phyloP scores from a whole-genome alignment of 1,284 basidiomycete species.

The Retiboletus flavoniger region DNA sequence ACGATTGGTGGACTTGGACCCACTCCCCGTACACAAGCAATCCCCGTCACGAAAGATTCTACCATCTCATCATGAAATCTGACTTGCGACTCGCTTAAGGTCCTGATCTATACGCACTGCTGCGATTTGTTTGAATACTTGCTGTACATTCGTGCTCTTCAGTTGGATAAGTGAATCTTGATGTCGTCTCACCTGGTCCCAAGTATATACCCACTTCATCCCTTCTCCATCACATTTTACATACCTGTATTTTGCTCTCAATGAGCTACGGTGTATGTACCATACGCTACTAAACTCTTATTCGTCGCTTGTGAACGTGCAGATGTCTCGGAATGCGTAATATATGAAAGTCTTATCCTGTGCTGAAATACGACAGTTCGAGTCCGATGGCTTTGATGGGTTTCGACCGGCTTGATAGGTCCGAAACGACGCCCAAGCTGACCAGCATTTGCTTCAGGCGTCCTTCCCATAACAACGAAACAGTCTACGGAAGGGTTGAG shows the following conservation, averaged over 20 bases:
- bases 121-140: constrained; percentile 15
- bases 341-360: constrained; percentile 43
- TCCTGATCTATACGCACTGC: constrained; percentile 13
- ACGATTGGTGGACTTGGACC: constrained; percentile 49
- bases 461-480: constrained; percentile 93
- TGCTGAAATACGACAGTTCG: constrained; percentile 90
- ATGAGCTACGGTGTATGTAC: constrained; percentile 21
- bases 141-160: constrained; percentile 14
- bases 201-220: constrained; percentile 27
- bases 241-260: constrained; percentile 25
- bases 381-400: constrained; percentile 87
- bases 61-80: constrained; percentile 25
- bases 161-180: constrained; percentile 23
- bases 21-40: constrained; percentile 27
- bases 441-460: constrained; percentile 88
- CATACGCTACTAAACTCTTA: constrained; percentile 20
- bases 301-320: constrained; percentile 5
- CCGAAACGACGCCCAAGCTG: constrained; percentile 84
- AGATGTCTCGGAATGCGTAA: neutral
- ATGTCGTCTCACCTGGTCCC: constrained; percentile 16
- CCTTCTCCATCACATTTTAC: constrained; percentile 15
- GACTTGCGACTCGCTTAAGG: constrained; percentile 1
- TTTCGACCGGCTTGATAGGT: constrained; percentile 78
- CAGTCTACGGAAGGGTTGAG: constrained; percentile 52
- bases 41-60: constrained; percentile 30